Base-by-base conservation (phyloP, 352 stramenopile genomes). In the Phytophthora fragariaefolia region DNA sequence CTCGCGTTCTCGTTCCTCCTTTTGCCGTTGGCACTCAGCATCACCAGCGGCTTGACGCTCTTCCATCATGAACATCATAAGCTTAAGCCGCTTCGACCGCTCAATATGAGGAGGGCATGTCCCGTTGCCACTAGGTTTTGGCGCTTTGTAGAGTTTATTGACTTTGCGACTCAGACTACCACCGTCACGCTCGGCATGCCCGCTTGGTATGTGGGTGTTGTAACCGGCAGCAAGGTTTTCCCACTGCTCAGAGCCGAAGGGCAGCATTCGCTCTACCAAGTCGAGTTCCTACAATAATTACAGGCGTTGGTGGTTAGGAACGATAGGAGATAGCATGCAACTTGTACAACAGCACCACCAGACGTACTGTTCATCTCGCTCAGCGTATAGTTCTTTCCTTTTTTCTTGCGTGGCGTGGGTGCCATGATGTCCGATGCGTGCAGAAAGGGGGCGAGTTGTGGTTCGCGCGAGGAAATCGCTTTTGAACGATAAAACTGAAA, bases 31-130 rank as follows among this genome's bases (percentile, higher is more conserved):
- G 6, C 18, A 43, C 34, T 43, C 34, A 43, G 34, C 34, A 43
- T 43, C 15, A 9, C 34, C 5, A 6, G 34, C 34, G 15, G 34
- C 34, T 43, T 43, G 34, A 43, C 34, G 34, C 15, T 43, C 34
- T 43, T 43, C 15, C 34, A 43, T 20, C 34, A 43, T 43, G 34
- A 43, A 43, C 34, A 43, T 43, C 34, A 43, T 43, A n/a, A n/a
- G n/a, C n/a, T n/a, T n/a, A n/a, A n/a, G n/a, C n/a, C n/a, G n/a
- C n/a, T n/a, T n/a, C n/a, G n/a, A n/a, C n/a, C n/a, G n/a, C n/a
- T n/a, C n/a, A n/a, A n/a, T n/a, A n/a, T n/a, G n/a, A n/a, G n/a
- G n/a, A n/a, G n/a, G n/a, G n/a, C n/a, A n/a, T 22, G 17, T 22
- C 36, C 36, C 36, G 36, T 12, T 43, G 20, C 36, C 36, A 22